These are phyloP conservation scores for Gnomoniopsis sp. DNA, from an alignment of 2,329 filamentous ascomycete genomes.

Conservation along the genomic window DNA sequence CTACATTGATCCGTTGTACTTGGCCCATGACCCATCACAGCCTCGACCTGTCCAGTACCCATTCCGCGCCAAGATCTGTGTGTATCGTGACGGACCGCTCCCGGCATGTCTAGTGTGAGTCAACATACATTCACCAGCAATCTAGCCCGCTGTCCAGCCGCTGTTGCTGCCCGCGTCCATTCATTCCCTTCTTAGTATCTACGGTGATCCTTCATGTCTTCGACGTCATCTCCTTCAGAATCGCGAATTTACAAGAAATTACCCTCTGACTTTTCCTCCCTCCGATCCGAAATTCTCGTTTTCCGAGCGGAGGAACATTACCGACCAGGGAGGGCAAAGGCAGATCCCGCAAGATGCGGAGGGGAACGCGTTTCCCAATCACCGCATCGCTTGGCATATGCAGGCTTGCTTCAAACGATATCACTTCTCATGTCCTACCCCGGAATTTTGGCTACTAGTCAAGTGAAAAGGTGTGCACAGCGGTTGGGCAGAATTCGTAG, in stretches of 20 bases:
- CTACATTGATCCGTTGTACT: background rate
- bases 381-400: background rate
- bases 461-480: background rate
- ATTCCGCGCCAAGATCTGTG: background rate
- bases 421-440: background rate
- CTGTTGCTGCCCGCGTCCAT: too few relatives aligned
- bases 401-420: background rate
- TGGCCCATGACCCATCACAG: background rate
- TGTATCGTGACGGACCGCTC: background rate
- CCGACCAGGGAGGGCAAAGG: background rate
- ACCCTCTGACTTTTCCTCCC: too few relatives aligned
- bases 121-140: background rate
- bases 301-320: background rate
- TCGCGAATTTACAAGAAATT: background rate
- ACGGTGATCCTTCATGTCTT: too few relatives aligned
- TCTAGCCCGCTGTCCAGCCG: background rate
- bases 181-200: background rate
- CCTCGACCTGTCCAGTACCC: background rate
- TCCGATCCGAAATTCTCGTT: background rate
- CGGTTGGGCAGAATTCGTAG: background rate
- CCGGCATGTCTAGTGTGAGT: too few relatives aligned
- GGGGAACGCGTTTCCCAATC: background rate
- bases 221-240: background rate
- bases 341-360: background rate
- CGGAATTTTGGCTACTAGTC: background rate